Evolutionary conservation across 1,139 yeast genomes (phyloP), one percentile per base, ranked within the genome.

Genomic region (Cylindricascospora bacillispora): DNA sequence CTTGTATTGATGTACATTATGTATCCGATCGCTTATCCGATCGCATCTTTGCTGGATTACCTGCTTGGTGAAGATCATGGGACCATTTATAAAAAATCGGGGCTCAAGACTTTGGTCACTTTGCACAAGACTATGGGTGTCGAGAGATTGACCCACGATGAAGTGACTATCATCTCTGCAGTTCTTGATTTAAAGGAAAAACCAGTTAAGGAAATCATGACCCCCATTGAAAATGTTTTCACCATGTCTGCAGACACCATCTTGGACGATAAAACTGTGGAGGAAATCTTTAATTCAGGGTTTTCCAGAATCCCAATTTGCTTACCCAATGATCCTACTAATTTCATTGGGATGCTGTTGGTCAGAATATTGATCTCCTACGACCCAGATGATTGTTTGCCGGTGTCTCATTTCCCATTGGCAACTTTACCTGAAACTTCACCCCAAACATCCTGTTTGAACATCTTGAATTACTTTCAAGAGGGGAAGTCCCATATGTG

Each of bases 401-500:
- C 95, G 0, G 92, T 89, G 21, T 82, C 93, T 1, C 73, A 89
- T 5, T 89, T 89, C 63, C 95, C 97, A 6, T 65, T 89, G 47
- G 97, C 97, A 2, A 89, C 97, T 0, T 66, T 89, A 29, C 98
- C 98, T 0, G 97, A 89, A 59, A 89, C 98, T 0, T 74, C 79
- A 2, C 78, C 83, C 21, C 86, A 79, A 32, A 86, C 97, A 2
- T 83, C 95, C 4, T 89, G 97, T 56, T 64, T 89, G 50, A 86
- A 89, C 56, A 86, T 89, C 41, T 66, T 89, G 47, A 89, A 89
- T 56, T 89, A 86, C 56, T 89, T 89, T 65, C 98, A 89, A 58
- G 97, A 86, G 55, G 98, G 98, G 37, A 86, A 85, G 55, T 78
- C 94, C 2, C 98, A 89, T 56, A 89, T 89, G 98, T 89, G 92